phyloP scores from a whole-genome alignment of 257 asterid genomes.

The Eucommia ulmoides region DNA sequence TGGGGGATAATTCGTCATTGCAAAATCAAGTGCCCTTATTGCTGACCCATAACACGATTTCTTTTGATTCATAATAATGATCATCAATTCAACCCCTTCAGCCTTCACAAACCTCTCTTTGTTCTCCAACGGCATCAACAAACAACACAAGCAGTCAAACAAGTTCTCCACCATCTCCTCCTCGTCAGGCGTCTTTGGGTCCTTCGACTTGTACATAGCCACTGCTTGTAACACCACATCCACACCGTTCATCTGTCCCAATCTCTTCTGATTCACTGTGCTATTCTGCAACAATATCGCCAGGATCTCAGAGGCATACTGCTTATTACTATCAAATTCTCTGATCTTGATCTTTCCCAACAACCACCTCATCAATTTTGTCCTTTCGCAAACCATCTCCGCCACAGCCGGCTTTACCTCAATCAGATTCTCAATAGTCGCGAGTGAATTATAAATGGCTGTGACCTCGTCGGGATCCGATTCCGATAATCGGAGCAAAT shows the following conservation, averaged over 20 bases:
- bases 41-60: conserved; percentile 91
- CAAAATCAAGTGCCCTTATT: conserved; percentile 75
- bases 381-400: conserved; percentile 89
- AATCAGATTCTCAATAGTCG: conserved; percentile 72
- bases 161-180: conserved; percentile 98
- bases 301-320: conserved; percentile 88
- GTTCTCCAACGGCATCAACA: conserved; percentile 96
- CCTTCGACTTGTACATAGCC: conserved; percentile 87
- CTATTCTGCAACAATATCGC: conserved; percentile 89
- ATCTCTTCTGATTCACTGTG: conserved; percentile 63
- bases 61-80: conserved; percentile 95
- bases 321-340: conserved; percentile 88
- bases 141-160: conserved; percentile 80
- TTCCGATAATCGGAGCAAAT: conserved; percentile 54
- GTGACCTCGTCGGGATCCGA: conserved; percentile 77
- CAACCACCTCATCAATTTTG: conserved; percentile 91
- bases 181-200: conserved; percentile 85
- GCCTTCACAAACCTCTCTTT: conserved; percentile 95
- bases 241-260: conserved; percentile 95
- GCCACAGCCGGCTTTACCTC: conserved; percentile 85
- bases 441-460: conserved; percentile 63
- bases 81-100: conserved; percentile 97
- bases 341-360: conserved; percentile 68
- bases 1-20: conserved; percentile 91
- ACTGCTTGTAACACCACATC: conserved; percentile 92